Base-by-base conservation (phyloP, 805 yeast genomes). In the Priceomyces castillae region DNA sequence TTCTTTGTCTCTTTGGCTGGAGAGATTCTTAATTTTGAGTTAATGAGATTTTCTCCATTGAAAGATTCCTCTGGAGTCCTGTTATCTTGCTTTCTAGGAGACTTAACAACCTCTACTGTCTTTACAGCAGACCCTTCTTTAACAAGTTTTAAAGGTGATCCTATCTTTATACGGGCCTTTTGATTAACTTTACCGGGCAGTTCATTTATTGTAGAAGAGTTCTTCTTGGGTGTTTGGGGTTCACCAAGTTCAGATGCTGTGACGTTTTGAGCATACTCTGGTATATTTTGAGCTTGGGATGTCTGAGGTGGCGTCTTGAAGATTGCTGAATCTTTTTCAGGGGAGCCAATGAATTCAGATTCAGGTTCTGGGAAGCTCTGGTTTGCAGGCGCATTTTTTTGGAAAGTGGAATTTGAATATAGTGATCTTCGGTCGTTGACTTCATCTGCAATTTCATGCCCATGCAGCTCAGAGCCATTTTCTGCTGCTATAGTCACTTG, bases 121-220 rank as follows among this genome's bases (percentile, higher is more conserved):
- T 67, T 61, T 5, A 64, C 62, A 1, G 61, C 43, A 1, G 59
- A 54, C 16, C 64, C 64, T 7, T 59, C 55, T 44, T 59, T 65
- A 10, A 64, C 58, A 22, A 69, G 44, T 44, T 57, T 61, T 23
- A 68, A 53, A 1, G 76, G 75, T 4, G 71, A 64, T n/a, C 65
- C 61, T 37, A 69, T 65, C 47, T 69, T 69, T 26, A 69, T 69
- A 2, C 71, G 69, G 3, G 12, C 20, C 12, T 14, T 25, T 7
- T n/a, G 5, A 16, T 22, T 23, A 37, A 11, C 12, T n/a, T n/a
- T n/a, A n/a, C n/a, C n/a, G 4, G 37, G 37, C 37, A 34, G 37
- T 28, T 28, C 31, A 28, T 28, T 10, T 12, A 5, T 5, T 19
- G 11, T 19, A 6, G 37, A 19, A 6, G 14, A 10, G 7, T 5